phyloP scores from a whole-genome alignment of 352 stramenopile genomes.

The Phytophthora litchii region DNA sequence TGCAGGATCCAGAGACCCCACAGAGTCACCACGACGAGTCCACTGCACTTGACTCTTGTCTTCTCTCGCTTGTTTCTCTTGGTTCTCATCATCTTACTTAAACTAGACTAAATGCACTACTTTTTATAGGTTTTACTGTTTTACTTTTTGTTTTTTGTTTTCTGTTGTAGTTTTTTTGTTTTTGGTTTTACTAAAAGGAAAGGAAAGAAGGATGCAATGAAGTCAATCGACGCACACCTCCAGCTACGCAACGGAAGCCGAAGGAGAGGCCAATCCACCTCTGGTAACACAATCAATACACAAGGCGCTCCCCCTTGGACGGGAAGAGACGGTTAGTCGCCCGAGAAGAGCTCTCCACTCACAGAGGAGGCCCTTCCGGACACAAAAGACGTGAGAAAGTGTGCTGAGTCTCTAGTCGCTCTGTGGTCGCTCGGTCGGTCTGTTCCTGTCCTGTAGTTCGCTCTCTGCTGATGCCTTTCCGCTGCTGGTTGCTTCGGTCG shows the following conservation, averaged over 20 bases:
- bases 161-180: slow-evolving; percentile 13
- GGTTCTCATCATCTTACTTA: slow-evolving; percentile 20
- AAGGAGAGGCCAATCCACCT: slow-evolving; percentile 18
- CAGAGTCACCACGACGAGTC: slow-evolving; percentile 20
- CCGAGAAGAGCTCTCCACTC: slow-evolving; percentile 18
- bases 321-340: slow-evolving; percentile 11
- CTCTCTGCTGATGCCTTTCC: slow-evolving; percentile 10
- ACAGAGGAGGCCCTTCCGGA: slow-evolving; percentile 14
- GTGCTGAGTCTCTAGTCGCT: slow-evolving; percentile 9
- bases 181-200: slow-evolving; percentile 17
- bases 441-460: slow-evolving; percentile 5
- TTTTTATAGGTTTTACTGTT: slow-evolving; percentile 13
- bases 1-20: slow-evolving; percentile 17
- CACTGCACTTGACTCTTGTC: slow-evolving; percentile 11
- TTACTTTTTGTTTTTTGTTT: slow-evolving; percentile 18
- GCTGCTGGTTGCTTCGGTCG: slow-evolving; percentile 23
- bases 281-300: slow-evolving; percentile 14
- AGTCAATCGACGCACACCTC: slow-evolving; percentile 15
- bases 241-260: slow-evolving; percentile 11
- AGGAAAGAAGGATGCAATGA: slow-evolving; percentile 11
- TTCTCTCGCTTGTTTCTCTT: slow-evolving; percentile 24
- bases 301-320: slow-evolving; percentile 6
- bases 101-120: slow-evolving; percentile 17
- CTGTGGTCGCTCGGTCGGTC: slow-evolving; percentile 1
- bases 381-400: background rate